phyloP scores from a whole-genome alignment of 768 basidiomycete species.

The Podaxis carcinomalis region DNA sequence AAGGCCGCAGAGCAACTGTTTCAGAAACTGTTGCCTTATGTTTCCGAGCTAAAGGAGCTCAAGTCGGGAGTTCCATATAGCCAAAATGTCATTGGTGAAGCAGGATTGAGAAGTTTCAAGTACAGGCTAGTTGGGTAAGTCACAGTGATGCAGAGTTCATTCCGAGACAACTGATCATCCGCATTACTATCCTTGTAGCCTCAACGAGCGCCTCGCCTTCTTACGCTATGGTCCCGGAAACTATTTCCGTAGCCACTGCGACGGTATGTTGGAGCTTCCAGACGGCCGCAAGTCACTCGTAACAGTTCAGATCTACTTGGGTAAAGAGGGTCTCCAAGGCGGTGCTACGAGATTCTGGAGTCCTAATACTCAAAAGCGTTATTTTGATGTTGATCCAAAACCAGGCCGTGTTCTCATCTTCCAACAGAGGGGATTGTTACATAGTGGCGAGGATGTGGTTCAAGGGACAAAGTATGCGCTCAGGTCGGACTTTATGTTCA shows the following conservation, averaged over 20 bases:
- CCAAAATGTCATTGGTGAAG: constrained; percentile 25
- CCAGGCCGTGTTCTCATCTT: constrained; percentile 40
- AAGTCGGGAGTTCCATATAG: constrained; percentile 25
- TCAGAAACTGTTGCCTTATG: constrained; percentile 30
- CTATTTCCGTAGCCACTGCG: constrained; percentile 37
- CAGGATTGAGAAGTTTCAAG: constrained; percentile 20
- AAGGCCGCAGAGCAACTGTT: constrained; percentile 30
- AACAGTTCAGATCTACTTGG: constrained; percentile 44
- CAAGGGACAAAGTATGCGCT: constrained; percentile 37
- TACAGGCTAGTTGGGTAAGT: constrained; percentile 36
- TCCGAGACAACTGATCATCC: not conserved
- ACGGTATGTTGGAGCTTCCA: constrained; percentile 30
- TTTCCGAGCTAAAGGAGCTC: constrained; percentile 33
- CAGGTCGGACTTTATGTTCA: constrained; percentile 38
- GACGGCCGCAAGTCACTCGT: constrained; percentile 34
- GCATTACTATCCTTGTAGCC: constrained; percentile 16
- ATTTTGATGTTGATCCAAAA: constrained; percentile 38
- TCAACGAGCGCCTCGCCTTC: constrained; percentile 43
- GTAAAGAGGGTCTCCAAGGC: constrained; percentile 30
- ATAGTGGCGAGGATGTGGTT: constrained; percentile 39
- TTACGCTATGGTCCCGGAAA: constrained; percentile 39
- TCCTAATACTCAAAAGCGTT: constrained; percentile 21
- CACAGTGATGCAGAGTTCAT: not conserved
- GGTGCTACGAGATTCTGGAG: constrained; percentile 38
- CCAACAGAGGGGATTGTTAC: constrained; percentile 35